Evolutionary conservation across 108 stramenopile genomes (phyloP).

Genomic region (Cyclostephanos tholiformis): DNA sequence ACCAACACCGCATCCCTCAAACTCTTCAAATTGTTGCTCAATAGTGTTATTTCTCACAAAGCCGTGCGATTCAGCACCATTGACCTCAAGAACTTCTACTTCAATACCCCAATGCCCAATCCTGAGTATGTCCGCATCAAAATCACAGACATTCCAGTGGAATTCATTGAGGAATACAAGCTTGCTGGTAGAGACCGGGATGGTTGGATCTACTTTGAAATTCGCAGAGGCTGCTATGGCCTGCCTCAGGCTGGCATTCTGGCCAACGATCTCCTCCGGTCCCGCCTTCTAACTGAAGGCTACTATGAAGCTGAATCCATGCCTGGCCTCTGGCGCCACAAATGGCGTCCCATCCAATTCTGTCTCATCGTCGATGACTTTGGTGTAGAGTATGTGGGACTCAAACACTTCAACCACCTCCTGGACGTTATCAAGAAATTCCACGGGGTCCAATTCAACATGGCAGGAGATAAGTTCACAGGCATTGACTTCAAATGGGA

Average conservation of each 20-base stretch:
- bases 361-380: too few species aligned
- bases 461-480: conserved; percentile 25
- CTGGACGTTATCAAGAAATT: too few species aligned
- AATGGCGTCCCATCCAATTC: too few species aligned
- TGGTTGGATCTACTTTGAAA: conserved; percentile 32
- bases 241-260: conserved; percentile 49
- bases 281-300: conserved; percentile 19
- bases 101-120: too few species aligned
- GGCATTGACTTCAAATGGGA: conserved; percentile 54
- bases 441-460: too few species aligned
- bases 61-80: conserved; percentile 26
- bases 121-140: too few species aligned
- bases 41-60: conserved; percentile 43
- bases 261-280: conserved; percentile 28
- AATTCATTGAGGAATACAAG: conserved; percentile 43
- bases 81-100: too few species aligned
- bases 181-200: conserved; percentile 1
- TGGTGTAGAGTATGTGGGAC: conserved; percentile 51
- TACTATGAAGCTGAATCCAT: conserved; percentile 12
- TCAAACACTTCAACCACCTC: too few species aligned
- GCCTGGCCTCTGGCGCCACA: conserved; percentile 46
- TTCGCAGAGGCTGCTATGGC: conserved; percentile 50
- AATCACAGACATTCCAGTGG: conserved; percentile 29
- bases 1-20: conserved; percentile 27
- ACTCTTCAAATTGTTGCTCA: conserved; percentile 50